Evolutionary conservation across 1,284 basidiomycete genomes (phyloP).

Genomic region (Cryptococcus sp.): DNA sequence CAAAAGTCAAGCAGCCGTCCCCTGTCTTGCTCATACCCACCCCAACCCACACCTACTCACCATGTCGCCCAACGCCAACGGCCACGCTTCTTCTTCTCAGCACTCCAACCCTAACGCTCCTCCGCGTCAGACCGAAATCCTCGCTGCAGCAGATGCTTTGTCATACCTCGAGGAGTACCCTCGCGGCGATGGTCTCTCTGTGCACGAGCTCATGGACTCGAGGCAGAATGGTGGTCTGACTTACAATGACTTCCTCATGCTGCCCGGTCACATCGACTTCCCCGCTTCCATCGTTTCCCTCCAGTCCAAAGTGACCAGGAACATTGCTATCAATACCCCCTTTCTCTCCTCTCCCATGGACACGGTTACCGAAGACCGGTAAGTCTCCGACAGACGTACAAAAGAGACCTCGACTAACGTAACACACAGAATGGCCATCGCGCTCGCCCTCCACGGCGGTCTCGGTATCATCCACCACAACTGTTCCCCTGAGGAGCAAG

Average conservation of each 20-base stretch:
- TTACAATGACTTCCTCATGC: constrained; percentile 90
- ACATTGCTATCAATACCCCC: constrained; percentile 90
- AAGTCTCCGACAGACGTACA: constrained; percentile 12
- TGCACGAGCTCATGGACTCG: constrained; percentile 88
- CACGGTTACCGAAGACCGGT: constrained; percentile 91
- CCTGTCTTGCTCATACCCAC: too few species aligned
- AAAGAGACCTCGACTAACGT: constrained; percentile 5
- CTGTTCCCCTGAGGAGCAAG: constrained; percentile 83
- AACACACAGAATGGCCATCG: constrained; percentile 75
- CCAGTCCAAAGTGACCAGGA: constrained; percentile 84
- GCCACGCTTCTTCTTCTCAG: constrained; percentile 7
- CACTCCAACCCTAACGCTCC: constrained; percentile 22
- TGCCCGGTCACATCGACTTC: constrained; percentile 98
- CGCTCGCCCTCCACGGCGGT: constrained; percentile 90
- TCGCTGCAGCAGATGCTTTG: constrained; percentile 59
- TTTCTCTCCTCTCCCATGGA: constrained; percentile 99
- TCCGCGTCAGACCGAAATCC: constrained; percentile 17
- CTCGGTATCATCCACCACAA: constrained; percentile 99
- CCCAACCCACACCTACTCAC: background rate
- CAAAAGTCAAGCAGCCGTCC: too few species aligned
- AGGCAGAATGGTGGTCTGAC: constrained; percentile 87
- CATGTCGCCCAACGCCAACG: constrained; percentile 14
- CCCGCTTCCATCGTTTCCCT: constrained; percentile 69
- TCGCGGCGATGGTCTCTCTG: constrained; percentile 80
- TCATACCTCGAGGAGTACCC: constrained; percentile 73